These are phyloP conservation scores for Talaromyces nanjingensis DNA, from an alignment of 495 filamentous ascomycete genomes.

Conservation along the genomic window DNA sequence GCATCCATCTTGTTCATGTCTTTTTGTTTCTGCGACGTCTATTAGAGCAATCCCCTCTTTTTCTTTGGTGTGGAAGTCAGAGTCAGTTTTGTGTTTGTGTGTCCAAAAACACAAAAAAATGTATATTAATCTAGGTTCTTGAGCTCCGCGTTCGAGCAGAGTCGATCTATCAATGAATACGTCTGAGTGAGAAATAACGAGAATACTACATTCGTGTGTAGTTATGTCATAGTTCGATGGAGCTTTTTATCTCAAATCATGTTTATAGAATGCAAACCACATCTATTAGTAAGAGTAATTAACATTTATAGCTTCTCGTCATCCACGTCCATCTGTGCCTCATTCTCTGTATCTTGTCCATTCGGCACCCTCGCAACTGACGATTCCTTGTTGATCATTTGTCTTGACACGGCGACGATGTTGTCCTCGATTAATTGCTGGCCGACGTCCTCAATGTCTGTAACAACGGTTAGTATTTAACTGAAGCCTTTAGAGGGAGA, in stretches of 20 bases:
- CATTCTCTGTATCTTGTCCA: constrained; percentile 49
- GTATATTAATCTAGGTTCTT: not conserved
- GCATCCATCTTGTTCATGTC: not conserved
- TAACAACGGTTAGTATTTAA: constrained; percentile 18
- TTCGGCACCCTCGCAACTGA: constrained; percentile 49
- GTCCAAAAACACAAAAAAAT: not conserved
- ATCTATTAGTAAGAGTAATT: constrained; percentile 7
- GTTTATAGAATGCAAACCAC: not conserved
- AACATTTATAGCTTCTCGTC: constrained; percentile 49
- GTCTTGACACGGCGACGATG: constrained; percentile 88
- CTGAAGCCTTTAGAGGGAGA: not conserved
- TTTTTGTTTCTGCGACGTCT: not conserved
- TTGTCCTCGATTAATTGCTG: constrained; percentile 97
- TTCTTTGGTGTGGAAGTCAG: not conserved
- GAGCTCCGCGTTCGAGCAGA: not conserved
- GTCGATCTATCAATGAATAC: not conserved
- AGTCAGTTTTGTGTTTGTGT: not conserved
- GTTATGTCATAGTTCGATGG: not conserved
- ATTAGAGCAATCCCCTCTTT: constrained; percentile 6
- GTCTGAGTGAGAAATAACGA: not conserved
- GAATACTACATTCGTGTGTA: not conserved
- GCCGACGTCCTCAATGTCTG: constrained; percentile 88
- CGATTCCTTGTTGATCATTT: constrained; percentile 99
- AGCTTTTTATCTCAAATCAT: not conserved
- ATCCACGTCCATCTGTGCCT: constrained; percentile 51